Evolutionary conservation across 805 yeast genomes (phyloP), one percentile per base, ranked within the genome.

Genomic region (Grigorovia yakushimaensis): DNA sequence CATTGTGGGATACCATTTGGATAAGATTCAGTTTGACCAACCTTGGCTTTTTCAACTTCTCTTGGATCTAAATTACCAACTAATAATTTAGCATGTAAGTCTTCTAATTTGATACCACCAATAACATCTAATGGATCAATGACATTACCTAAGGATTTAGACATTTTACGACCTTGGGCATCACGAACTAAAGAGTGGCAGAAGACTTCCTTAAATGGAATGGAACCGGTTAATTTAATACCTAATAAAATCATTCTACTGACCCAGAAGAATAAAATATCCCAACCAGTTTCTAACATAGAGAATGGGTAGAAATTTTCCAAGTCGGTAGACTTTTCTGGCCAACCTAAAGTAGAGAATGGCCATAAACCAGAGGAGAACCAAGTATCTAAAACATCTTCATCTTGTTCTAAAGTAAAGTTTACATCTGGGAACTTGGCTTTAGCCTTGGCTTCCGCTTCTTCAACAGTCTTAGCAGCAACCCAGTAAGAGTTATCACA

Each of bases 131-230:
- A 74, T 53, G 98, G 98, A 71, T 93, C 98, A 59, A 93, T 71
- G 54, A 93, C 98, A 60, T 93, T 93, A 70, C 98, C 98, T 56
- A 91, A 74, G 47, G 97, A 88, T 72, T 91, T 91, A 53, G 98
- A 91, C 98, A 93, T 89, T 72, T 93, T 93, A 67, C 98, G 83
- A 56, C 98, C 98, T 70, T 93, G 98, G 46, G 98, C 95, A 70
- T 93, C 98, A 72, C 98, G 88, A 40, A 93, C 96, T 67, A 93
- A 81, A 17, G 98, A 89, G 68, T 93, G 98, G 70, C 98, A 91
- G 80, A 88, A 93, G 17, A 93, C 98, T 70, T 93, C 98, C 57
- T 78, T 82, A 77, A 93, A 93, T 51, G 98, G 98, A 55, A 87
- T 79, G 49, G 81, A 71, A 45, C 96, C 97, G 22, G 96, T 87